Percentiles rank a stretch among this genome's conserved stretches.
Conservation (phyloP, 2,329 filamentous ascomycete genomes). For the Paraconiothyrium brasiliense region DNA sequence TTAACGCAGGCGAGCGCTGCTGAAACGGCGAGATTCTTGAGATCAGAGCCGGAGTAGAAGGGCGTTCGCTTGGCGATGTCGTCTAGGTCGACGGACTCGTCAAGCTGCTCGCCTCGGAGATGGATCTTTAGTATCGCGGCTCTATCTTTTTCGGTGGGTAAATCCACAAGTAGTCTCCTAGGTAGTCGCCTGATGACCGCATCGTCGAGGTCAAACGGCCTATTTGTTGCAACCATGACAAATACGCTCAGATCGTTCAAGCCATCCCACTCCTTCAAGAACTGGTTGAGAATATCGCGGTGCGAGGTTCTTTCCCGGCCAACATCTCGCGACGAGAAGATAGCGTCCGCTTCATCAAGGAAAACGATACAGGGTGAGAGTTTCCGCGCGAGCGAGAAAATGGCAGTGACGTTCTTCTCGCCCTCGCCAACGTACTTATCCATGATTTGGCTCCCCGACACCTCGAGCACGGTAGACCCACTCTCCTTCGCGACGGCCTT, state of each 20-base stretch:
- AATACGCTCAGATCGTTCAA: slow-evolving; percentile 85
- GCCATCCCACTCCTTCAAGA: slow-evolving; percentile 95
- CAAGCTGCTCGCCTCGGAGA: slow-evolving; percentile 73
- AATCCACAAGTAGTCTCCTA: slow-evolving; percentile 75
- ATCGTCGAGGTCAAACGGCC: slow-evolving; percentile 93
- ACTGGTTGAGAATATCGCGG: slow-evolving; percentile 94
- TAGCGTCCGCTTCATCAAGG: slow-evolving; percentile 94
- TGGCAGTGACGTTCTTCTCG: slow-evolving; percentile 91
- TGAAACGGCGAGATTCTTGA: slow-evolving; percentile 83
- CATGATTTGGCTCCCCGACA: slow-evolving; percentile 90
- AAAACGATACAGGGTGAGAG: slow-evolving; percentile 93
- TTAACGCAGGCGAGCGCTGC: slow-evolving; percentile 81
- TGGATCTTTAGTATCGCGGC: slow-evolving; percentile 76
- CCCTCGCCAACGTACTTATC: slow-evolving; percentile 97
- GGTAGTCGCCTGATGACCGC: slow-evolving; percentile 81
- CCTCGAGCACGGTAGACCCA: slow-evolving; percentile 78
- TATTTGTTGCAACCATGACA: slow-evolving; percentile 97
- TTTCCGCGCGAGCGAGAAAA: slow-evolving; percentile 92
- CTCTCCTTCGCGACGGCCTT: slow-evolving; percentile 72
- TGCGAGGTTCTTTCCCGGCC: slow-evolving; percentile 74
- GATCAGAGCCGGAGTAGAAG: slow-evolving; percentile 82
- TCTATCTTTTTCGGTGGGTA: slow-evolving; percentile 73
- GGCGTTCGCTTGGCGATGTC: slow-evolving; percentile 73
- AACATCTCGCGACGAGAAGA: slow-evolving; percentile 80
- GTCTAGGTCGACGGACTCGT: slow-evolving; percentile 67